Conservation (phyloP, 2,329 filamentous ascomycete genomes). For the Chaetomiaceae sp. region DNA sequence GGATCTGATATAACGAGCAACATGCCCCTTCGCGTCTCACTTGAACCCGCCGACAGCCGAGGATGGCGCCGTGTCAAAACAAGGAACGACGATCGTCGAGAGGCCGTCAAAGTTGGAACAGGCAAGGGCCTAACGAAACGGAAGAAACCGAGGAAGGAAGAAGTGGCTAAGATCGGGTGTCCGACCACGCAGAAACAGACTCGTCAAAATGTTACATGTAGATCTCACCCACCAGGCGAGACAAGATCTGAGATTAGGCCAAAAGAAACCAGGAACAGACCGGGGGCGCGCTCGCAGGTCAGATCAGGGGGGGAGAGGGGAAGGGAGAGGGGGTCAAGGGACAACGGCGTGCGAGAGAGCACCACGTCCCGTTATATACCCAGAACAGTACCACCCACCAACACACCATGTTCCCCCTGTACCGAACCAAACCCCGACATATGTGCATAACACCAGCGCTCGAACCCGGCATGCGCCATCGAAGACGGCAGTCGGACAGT, state of each 20-base stretch:
- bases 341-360: constrained; percentile 12
- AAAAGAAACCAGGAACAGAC: too few relatives aligned
- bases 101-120: constrained; percentile 13
- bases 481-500: too few relatives aligned
- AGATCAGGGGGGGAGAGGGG: too few relatives aligned
- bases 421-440: not conserved
- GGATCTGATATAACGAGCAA: not conserved
- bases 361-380: constrained; percentile 13
- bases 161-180: constrained; percentile 3
- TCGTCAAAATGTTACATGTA: constrained; percentile 10
- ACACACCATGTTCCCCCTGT: not conserved
- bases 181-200: not conserved
- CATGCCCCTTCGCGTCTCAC: not conserved
- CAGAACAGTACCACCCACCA: not conserved
- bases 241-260: not conserved
- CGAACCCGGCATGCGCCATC: too few relatives aligned
- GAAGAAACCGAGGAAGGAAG: not conserved
- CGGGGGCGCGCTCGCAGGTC: too few relatives aligned
- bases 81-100: constrained; percentile 1
- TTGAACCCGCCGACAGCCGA: not conserved
- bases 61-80: not conserved
- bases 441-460: too few relatives aligned
- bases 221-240: constrained; percentile 4
- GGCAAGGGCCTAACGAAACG: not conserved
- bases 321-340: not conserved